phyloP scores from a whole-genome alignment of 1,284 basidiomycete genomes.

The Ceratobasidium sp. region DNA sequence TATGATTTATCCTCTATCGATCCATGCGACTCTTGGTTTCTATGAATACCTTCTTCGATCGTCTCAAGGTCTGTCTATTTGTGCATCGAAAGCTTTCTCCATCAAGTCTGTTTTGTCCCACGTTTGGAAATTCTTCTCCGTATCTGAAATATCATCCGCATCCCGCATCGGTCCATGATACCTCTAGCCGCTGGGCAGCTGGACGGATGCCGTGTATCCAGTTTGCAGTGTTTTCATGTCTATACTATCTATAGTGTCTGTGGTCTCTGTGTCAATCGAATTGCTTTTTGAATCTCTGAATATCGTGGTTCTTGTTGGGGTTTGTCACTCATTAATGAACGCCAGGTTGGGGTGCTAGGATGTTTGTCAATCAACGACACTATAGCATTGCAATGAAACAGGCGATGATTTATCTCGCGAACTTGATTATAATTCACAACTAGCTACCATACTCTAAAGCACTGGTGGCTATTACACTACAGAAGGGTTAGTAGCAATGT shows the following conservation, averaged over 20 bases:
- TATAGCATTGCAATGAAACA: too few relatives aligned
- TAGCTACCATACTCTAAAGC: too few relatives aligned
- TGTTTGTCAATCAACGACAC: too few relatives aligned
- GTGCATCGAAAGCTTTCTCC: not conserved
- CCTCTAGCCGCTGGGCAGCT: constrained; percentile 17
- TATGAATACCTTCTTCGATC: too few relatives aligned
- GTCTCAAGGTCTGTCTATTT: too few relatives aligned
- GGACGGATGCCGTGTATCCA: constrained; percentile 28
- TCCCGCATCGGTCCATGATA: constrained; percentile 11
- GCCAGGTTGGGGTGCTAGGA: too few relatives aligned
- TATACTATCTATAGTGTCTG: constrained; percentile 38
- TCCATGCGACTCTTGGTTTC: too few relatives aligned
- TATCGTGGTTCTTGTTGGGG: too few relatives aligned
- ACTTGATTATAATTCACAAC: too few relatives aligned
- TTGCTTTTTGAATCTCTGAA: constrained; percentile 11
- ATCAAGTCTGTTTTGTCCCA: not conserved
- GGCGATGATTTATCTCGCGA: too few relatives aligned
- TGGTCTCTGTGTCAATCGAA: constrained; percentile 17
- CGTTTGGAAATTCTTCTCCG: too few relatives aligned
- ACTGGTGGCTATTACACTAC: not conserved
- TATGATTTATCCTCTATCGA: not conserved
- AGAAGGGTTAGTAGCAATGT: constrained; percentile 73
- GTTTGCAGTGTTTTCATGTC: constrained; percentile 19
- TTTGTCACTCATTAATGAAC: too few relatives aligned
- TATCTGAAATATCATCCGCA: not conserved